Base-by-base conservation (phyloP, 1,139 yeast species). In the Yamadazyma jaroonii region DNA sequence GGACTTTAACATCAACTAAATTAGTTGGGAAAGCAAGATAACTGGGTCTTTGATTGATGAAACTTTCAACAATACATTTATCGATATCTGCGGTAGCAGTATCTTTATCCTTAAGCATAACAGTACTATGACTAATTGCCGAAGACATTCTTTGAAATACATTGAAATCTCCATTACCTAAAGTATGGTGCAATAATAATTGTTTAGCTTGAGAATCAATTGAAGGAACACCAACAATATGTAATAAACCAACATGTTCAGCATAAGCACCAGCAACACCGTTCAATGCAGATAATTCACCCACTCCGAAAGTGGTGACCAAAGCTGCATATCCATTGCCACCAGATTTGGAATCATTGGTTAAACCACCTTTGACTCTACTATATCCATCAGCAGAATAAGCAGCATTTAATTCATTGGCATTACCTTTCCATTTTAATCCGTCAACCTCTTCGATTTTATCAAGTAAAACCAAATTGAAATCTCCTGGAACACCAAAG, bases 131-230 rank as follows among this genome's bases (percentile, higher is more conserved):
- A 29, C 62, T 51, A 36, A 66, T 62, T 47, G 55, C 49, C 11
- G 57, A 45, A 31, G 68, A 61, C 87, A 85, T 85, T 57, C 77
- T 70, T 62, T 74, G 76, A 73, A 84, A 86, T 35, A 81, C 92
- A 35, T 84, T 79, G 65, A 84, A 86, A 62, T 84, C 90, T 47
- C 92, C 90, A 64, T 86, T 84, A 54, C 95, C 95, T 54, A 83
- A 70, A 37, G 90, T 83, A 64, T 83, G 90, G 50, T 67, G 74
- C 43, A 67, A 58, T 45, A 67, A 55, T 49, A 67, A 61, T 46
- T 67, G 72, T 59, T 82, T 77, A 46, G 83, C 72, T 58, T 81
- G 88, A 20, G 94, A 74, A 11, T 81, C 63, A 32, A 76, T 62
- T 6, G 82, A 75, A 9, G 72, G 72, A 25, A 63, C 61, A 24